Percentiles rank a stretch among this genome's conserved stretches.
phyloP scores from a whole-genome alignment of 345 rosid species.

The Populus nigra region DNA sequence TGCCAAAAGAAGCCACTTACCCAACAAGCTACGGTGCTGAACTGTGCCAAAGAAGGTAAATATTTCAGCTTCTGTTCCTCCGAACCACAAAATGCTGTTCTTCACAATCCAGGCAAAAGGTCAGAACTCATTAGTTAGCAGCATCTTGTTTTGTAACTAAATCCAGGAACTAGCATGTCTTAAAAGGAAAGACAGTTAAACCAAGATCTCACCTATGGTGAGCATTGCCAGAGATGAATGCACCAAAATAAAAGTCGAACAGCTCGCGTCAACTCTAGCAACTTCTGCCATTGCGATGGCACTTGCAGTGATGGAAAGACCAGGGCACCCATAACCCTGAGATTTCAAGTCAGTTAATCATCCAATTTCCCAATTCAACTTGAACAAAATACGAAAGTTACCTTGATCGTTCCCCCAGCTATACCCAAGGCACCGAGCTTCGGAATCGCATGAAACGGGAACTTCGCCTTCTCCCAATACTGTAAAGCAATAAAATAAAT shows the following conservation, averaged over 20 bases:
- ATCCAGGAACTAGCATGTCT: not conserved
- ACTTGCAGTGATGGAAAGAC: slow-evolving; percentile 65
- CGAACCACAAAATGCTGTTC: slow-evolving; percentile 83
- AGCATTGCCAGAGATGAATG: slow-evolving; percentile 94
- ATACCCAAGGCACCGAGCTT: slow-evolving; percentile 59
- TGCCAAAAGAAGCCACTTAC: slow-evolving; percentile 40
- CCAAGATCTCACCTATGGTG: slow-evolving; percentile 66
- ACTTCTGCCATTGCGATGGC: slow-evolving; percentile 71
- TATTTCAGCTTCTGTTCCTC: slow-evolving; percentile 81
- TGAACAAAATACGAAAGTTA: slow-evolving; percentile 20
- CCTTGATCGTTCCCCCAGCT: slow-evolving; percentile 92
- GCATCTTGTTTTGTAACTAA: not conserved
- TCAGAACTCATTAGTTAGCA: not conserved
- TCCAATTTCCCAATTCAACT: slow-evolving; percentile 5
- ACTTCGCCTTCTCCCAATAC: slow-evolving; percentile 99
- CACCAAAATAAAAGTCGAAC: slow-evolving; percentile 80
- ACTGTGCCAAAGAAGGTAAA: slow-evolving; percentile 79
- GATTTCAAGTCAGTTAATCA: slow-evolving; percentile 25
- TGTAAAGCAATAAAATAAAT: slow-evolving; percentile 12
- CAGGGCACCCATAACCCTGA: slow-evolving; percentile 97
- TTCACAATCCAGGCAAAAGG: slow-evolving; percentile 25
- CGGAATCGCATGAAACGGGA: slow-evolving; percentile 83
- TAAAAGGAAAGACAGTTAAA: not conserved
- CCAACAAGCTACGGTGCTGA: slow-evolving; percentile 78
- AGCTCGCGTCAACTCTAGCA: slow-evolving; percentile 97